Percentiles rank a stretch among this genome's conserved stretches.
phyloP scores from a whole-genome alignment of 495 filamentous ascomycete species.

The Penicillium waksmanii region DNA sequence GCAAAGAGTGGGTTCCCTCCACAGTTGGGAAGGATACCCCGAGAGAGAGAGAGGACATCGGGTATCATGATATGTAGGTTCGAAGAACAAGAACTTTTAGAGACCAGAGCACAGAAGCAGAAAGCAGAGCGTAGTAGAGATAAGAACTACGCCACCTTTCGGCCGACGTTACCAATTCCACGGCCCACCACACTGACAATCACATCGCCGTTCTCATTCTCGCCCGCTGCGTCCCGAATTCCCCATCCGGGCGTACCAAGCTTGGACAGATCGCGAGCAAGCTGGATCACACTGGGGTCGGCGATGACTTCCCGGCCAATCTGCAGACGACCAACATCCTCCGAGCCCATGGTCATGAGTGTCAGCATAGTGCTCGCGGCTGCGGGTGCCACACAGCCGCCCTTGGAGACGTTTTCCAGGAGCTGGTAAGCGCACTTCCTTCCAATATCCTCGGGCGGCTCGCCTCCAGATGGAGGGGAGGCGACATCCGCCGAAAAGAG shows the following conservation, averaged over 20 bases:
- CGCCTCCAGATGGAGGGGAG: conserved; percentile 77
- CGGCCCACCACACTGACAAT: conserved; percentile 90
- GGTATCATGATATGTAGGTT: conserved; percentile 29
- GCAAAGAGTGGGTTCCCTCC: conserved; percentile 8
- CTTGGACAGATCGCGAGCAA: conserved; percentile 79
- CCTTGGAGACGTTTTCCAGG: conserved; percentile 77
- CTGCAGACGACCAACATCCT: conserved; percentile 69
- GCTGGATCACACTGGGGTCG: conserved; percentile 73
- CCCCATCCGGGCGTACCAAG: conserved; percentile 91
- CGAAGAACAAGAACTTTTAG: conserved; percentile 7
- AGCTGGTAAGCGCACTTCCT: conserved; percentile 86
- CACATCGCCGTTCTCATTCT: conserved; percentile 68
- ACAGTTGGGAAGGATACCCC: neutral
- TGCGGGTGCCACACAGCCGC: conserved; percentile 76
- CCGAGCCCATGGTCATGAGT: conserved; percentile 94
- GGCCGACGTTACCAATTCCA: conserved; percentile 93
- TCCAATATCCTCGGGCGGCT: conserved; percentile 88
- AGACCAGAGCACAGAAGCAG: conserved; percentile 5
- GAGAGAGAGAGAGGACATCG: conserved; percentile 13
- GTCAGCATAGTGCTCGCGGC: conserved; percentile 73
- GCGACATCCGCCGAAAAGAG: conserved; percentile 86
- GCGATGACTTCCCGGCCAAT: conserved; percentile 73
- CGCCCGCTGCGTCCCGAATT: conserved; percentile 70
- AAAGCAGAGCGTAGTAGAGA: too few species aligned
- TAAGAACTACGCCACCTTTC: conserved; percentile 77